These are phyloP conservation scores for Axilococcus clingmanii DNA, from an alignment of 139 green algal species.

Conservation along the genomic window DNA sequence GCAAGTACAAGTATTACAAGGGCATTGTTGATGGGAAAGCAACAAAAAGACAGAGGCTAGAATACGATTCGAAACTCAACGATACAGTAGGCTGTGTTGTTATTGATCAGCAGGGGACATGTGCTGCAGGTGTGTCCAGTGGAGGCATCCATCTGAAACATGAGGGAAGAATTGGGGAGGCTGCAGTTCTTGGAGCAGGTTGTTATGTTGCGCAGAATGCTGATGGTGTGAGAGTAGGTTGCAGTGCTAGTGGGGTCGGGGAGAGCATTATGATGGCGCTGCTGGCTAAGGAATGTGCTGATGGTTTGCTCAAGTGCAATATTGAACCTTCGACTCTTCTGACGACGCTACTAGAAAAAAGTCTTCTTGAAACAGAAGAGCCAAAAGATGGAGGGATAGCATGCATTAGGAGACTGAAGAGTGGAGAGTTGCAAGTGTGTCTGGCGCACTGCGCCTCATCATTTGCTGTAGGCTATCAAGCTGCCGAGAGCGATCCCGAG, in stretches of 20 bases:
- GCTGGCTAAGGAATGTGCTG: slow-evolving; percentile 34
- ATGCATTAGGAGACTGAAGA: too few relatives aligned
- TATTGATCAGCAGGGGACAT: slow-evolving; percentile 35
- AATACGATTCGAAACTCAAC: slow-evolving; percentile 10
- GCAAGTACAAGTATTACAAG: slow-evolving; percentile 40
- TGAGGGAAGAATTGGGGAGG: slow-evolving; percentile 67
- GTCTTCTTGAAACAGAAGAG: too few relatives aligned
- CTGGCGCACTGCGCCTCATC: too few relatives aligned
- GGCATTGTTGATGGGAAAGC: slow-evolving; percentile 30
- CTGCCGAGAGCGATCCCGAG: too few relatives aligned
- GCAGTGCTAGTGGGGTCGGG: slow-evolving; percentile 59
- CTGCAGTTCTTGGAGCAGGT: slow-evolving; percentile 59
- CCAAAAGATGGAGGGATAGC: too few relatives aligned
- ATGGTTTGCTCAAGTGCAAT: too few relatives aligned
- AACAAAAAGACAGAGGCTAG: not conserved
- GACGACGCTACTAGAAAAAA: too few relatives aligned
- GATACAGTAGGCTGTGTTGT: slow-evolving; percentile 67
- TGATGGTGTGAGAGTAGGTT: slow-evolving; percentile 25
- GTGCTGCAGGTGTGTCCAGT: slow-evolving; percentile 66
- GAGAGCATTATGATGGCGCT: slow-evolving; percentile 52
- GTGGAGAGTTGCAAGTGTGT: too few relatives aligned
- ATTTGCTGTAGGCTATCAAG: too few relatives aligned
- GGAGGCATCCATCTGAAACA: slow-evolving; percentile 75
- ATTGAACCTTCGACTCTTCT: too few relatives aligned
- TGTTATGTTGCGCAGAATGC: slow-evolving; percentile 56